Evolutionary conservation across 805 yeast species (phyloP).

Genomic region (Yamadazyma philogaea): DNA sequence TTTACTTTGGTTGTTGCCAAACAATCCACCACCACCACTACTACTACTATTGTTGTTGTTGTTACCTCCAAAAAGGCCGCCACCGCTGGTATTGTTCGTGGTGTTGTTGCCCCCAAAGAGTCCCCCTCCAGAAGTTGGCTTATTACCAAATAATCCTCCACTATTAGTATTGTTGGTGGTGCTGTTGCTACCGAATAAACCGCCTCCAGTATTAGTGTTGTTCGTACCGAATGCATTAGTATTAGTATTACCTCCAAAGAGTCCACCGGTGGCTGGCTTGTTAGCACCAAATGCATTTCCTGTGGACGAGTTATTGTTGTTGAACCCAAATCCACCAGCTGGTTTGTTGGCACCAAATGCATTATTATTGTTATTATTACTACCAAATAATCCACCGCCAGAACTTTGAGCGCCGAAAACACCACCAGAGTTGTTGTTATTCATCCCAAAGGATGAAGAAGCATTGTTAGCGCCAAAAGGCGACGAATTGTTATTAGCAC

Average conservation of each 20-base stretch:
- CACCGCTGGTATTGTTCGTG: conserved; percentile 17
- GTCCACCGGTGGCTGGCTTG: conserved; percentile 22
- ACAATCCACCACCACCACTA: conserved; percentile 25
- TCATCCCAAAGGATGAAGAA: conserved; percentile 20
- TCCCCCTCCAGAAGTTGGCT: conserved; percentile 34
- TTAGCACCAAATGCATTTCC: conserved; percentile 19
- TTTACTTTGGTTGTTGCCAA: conserved; percentile 16
- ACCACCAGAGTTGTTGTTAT: conserved; percentile 16
- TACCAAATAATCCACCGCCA: conserved; percentile 24
- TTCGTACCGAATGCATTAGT: conserved; percentile 24
- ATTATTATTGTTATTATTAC: conserved; percentile 18
- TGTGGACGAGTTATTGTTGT: conserved; percentile 14
- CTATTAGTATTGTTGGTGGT: conserved; percentile 12
- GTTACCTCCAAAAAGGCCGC: conserved; percentile 27
- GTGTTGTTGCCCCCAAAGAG: conserved; percentile 35
- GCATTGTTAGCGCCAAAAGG: conserved; percentile 15
- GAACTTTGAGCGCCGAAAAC: conserved; percentile 19
- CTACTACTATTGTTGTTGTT: conserved; percentile 5
- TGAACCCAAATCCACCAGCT: conserved; percentile 20
- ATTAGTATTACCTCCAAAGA: conserved; percentile 24
- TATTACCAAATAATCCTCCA: conserved; percentile 21
- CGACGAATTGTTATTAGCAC: conserved; percentile 24
- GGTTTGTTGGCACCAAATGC: conserved; percentile 30
- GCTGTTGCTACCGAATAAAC: conserved; percentile 22
- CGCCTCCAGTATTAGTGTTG: conserved; percentile 19